Conservation (phyloP, 2,329 filamentous ascomycete species). For the Fusarium sacchari region DNA sequence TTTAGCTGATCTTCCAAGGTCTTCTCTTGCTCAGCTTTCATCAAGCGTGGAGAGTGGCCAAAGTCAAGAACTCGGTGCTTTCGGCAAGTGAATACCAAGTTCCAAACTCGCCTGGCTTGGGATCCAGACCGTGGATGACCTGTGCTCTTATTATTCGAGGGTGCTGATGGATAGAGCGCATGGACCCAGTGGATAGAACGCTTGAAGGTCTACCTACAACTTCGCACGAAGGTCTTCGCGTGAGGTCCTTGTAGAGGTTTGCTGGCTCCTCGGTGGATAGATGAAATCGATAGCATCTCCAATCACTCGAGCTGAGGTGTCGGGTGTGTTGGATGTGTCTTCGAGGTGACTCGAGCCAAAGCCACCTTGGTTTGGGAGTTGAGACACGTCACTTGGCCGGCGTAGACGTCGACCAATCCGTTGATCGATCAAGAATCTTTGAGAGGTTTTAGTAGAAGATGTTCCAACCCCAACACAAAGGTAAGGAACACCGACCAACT, state of each 20-base stretch:
- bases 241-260: too few relatives aligned
- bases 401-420: background rate
- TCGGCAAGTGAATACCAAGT: background rate
- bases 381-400: background rate
- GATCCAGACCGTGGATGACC: too few relatives aligned
- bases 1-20: background rate
- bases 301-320: background rate
- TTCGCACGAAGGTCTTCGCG: too few relatives aligned
- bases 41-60: background rate
- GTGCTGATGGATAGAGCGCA: too few relatives aligned
- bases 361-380: background rate
- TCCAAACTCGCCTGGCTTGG: background rate
- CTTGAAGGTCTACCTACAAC: too few relatives aligned
- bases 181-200: too few relatives aligned
- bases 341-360: background rate
- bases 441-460: background rate
- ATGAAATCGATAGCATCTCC: background rate
- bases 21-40: background rate
- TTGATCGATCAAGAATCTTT: background rate
- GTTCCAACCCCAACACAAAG: background rate
- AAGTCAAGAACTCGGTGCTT: background rate
- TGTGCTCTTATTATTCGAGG: too few relatives aligned
- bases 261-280: background rate
- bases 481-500: fast-evolving
- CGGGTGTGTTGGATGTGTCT: background rate